Base-by-base conservation (phyloP, 768 basidiomycete species). In the Cystoderma amianthinum region DNA sequence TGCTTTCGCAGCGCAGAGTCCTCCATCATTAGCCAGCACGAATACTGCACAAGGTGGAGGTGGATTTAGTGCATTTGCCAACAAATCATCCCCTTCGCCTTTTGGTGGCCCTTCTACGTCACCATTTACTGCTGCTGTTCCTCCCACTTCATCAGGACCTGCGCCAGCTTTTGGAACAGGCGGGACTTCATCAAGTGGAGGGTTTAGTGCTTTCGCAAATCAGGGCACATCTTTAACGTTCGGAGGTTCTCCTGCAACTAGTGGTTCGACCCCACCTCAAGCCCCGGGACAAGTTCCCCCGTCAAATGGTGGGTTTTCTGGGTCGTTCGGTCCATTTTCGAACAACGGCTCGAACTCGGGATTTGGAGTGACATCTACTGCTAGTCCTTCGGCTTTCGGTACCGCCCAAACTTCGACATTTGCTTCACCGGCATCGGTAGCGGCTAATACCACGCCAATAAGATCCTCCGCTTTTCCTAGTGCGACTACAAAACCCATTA, bases 11-110 rank as follows among this genome's bases (percentile, higher is more conserved):
- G 44, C 61, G 32, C 38, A 49, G 21, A 44, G 54, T 6, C 32
- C 54, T n/a, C 30, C 64, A 7, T n/a, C n/a, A 7, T 6, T 7
- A n/a, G 24, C 50, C 20, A 67, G 67, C 44, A 63, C 57, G 3
- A 53, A 56, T 5, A 60, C 60, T 32, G 42, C 44, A 4, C 34
- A 38, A 19, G 16, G 46, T 22, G 34, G 49, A 19, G 53, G 52
- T 24, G 57, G 50, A 22, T 63, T 63, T 21, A 42, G 51, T 10
- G 54, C 55, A 1, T 63, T 59, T 46, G 52, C 55, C 7, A 28
- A 28, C n/a, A 28, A 28, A n/a, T n/a, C n/a, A 7, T 28, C 25
- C 7, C 7, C 25, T 7, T n/a, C 25, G n/a, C 7, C 25, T 7
- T 7, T n/a, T 28, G 25, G 25, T 28, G 7, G 25, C n/a, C n/a